These are phyloP conservation scores for Pleurotus sapidus DNA, from an alignment of 768 basidiomycete species.

Conservation along the genomic window DNA sequence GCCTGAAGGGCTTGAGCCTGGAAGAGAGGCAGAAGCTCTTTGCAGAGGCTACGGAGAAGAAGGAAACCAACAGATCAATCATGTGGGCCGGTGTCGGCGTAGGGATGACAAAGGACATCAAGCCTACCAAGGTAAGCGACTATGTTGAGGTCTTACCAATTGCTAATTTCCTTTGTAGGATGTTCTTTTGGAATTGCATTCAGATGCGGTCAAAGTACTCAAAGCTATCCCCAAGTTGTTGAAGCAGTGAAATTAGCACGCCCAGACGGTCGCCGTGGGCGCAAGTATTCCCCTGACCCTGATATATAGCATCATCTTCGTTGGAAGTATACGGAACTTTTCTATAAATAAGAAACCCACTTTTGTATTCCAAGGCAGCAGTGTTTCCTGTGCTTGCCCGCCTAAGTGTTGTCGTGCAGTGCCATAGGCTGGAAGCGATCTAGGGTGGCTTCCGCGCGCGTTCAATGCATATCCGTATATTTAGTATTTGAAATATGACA, in stretches of 20 bases:
- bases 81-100: conserved; percentile 44
- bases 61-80: conserved; percentile 28
- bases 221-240: neutral
- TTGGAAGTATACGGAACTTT: too few species aligned
- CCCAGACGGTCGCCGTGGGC: neutral
- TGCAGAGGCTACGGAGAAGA: conserved; percentile 24
- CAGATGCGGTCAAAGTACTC: neutral
- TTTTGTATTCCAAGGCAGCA: too few species aligned
- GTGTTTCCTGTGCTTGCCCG: too few species aligned
- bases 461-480: too few species aligned
- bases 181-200: conserved; percentile 3
- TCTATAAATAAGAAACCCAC: neutral
- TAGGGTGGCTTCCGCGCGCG: too few species aligned
- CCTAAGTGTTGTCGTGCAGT: too few species aligned
- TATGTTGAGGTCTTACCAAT: neutral
- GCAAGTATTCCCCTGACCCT: neutral
- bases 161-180: neutral
- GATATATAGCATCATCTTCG: too few species aligned
- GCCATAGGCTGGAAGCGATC: too few species aligned
- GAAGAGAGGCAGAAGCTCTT: conserved; percentile 23
- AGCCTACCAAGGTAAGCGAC: neutral
- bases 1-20: conserved; percentile 22
- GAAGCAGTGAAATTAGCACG: neutral
- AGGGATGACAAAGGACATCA: conserved; percentile 26
- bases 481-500: too few species aligned